Evolutionary conservation across 23 red algal species (phyloP).

Genomic region (Chondrus crispus): DNA sequence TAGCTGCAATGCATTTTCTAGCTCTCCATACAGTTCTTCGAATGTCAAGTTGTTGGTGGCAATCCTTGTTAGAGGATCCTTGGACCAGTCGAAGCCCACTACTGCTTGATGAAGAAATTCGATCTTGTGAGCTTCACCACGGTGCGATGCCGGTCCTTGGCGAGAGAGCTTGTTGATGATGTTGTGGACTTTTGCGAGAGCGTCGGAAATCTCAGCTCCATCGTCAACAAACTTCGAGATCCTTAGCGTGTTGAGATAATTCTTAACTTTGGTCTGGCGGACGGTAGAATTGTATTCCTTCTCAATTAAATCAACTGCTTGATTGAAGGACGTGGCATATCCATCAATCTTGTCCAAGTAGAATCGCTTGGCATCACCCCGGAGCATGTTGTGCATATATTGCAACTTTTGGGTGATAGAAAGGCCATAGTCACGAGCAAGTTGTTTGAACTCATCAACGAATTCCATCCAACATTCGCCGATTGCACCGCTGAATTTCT

Average conservation of each 20-base stretch:
- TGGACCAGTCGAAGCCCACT: too few species aligned
- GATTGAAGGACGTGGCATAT: background rate
- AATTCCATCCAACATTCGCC: background rate
- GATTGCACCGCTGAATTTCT: too few species aligned
- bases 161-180: background rate
- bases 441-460: background rate
- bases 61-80: too few species aligned
- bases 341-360: background rate
- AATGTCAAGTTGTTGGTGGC: too few species aligned
- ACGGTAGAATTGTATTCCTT: background rate
- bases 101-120: too few species aligned
- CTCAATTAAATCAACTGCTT: background rate
- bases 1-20: too few species aligned
- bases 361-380: background rate
- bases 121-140: too few species aligned
- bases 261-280: background rate
- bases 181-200: background rate
- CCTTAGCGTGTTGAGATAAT: too few species aligned
- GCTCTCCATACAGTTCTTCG: too few species aligned
- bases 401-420: background rate
- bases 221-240: background rate
- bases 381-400: background rate
- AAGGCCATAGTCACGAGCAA: background rate
- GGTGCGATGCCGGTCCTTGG: too few species aligned
- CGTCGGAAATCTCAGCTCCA: background rate